Evolutionary conservation across 2,329 filamentous ascomycete genomes (phyloP).

Genomic region (Beauveria asiatica): DNA sequence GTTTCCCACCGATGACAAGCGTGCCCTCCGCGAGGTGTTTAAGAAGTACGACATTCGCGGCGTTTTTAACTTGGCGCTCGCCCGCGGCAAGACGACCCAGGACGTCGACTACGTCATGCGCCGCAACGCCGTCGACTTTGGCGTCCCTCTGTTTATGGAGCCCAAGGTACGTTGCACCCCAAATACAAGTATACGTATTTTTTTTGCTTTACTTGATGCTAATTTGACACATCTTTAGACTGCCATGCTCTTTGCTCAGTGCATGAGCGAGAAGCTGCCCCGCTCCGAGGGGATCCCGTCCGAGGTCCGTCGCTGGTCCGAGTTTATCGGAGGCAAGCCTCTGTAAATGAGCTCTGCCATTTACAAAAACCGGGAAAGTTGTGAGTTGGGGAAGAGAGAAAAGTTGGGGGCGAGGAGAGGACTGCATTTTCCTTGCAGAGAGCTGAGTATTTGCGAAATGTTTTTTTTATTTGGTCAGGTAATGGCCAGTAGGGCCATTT

Average conservation of each 20-base stretch:
- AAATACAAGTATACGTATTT: neutral
- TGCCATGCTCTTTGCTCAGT: constrained; percentile 88
- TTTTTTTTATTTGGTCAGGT: neutral
- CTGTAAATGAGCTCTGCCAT: constrained; percentile 40
- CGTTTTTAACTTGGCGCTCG: constrained; percentile 87
- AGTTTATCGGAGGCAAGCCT: constrained; percentile 84
- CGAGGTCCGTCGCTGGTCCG: constrained; percentile 90
- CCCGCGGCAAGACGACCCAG: constrained; percentile 70
- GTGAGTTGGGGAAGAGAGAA: neutral
- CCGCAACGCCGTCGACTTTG: constrained; percentile 96
- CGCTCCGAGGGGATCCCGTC: constrained; percentile 77
- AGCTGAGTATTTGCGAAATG: neutral
- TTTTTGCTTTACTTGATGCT: neutral
- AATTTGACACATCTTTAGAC: constrained; percentile 51
- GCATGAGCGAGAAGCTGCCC: constrained; percentile 94
- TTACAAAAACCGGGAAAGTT: neutral
- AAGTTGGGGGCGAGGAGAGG: neutral
- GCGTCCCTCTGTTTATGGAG: constrained; percentile 96
- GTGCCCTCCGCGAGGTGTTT: constrained; percentile 88
- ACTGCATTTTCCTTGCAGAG: neutral
- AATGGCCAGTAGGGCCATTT: neutral
- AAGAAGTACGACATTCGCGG: constrained; percentile 94
- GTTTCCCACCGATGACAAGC: constrained; percentile 94
- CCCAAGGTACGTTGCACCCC: constrained; percentile 62
- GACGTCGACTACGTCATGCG: constrained; percentile 99